Evolutionary conservation across 352 stramenopile genomes (phyloP), one percentile per base, ranked within the genome.

Genomic region (Pythium folliculosum): DNA sequence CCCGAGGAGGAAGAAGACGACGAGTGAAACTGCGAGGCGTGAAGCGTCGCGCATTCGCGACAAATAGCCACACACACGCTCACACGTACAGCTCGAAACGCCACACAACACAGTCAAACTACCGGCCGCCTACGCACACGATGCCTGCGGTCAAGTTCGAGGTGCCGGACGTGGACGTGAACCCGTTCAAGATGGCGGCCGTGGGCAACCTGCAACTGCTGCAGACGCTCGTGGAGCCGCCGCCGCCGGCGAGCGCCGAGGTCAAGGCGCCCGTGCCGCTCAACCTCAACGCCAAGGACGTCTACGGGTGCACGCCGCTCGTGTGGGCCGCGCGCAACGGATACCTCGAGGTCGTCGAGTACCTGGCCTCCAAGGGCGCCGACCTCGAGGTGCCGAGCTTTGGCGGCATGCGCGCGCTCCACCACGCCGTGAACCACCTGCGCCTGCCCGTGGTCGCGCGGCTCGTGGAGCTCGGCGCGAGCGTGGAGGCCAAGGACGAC

Each of bases 391-490:
- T 77, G 9, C 58, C 75, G 14, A 90, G 81, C 58, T 97, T 95
- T 55, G 89, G 86, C 6, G 81, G 87, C 3, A 81, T 97, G 75
- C 82, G 83, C 17, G 79, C 88, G 21, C 69, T 96, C 9, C 89
- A 97, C 53, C 89, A 97, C 71, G 87, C 89, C 6, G 77, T 85
- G n/a, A 96, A 96, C 70, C 85, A 95, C 72, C 82, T 82, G 27
- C 73, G 82, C 0, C 51, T 94, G 49, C 61, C 77, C 5, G 73
- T 92, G 23, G 79, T 91, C 3, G 72, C 80, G 35, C 76, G 80
- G 0, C 78, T 97, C 12, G 69, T 97, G 21, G 84, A 95, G 51
- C 72, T 93, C 25, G 89, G 90, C 25, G 85, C 81, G 23, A 82
- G 78, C 59, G 75, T 90, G 27, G 89, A 96, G 14, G 73, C 77